Base-by-base conservation (phyloP, 2,329 filamentous ascomycete genomes). In the Periconia sp. region DNA sequence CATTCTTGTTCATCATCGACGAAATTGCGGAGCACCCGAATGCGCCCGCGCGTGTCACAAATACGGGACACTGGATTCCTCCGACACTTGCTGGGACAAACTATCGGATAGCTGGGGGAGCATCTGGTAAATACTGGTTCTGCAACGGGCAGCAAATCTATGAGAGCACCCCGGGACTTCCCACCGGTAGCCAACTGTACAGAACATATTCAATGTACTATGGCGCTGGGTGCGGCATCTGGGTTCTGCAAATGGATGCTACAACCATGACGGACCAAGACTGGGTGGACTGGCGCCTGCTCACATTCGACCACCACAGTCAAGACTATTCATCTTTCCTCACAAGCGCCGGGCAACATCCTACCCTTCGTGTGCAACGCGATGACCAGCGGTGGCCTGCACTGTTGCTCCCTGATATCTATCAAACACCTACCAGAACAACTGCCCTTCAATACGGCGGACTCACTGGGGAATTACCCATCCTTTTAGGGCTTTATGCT, bases 401-500 rank as follows among this genome's bases (percentile, higher is more conserved):
- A 1, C 46, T 61, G 48, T 49, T 66, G 2, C 28, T 68, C 2
- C 63, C 65, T 0, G 44, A 59, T 17, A 58, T 52, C 1, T 63
- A 67, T 29, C 61, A 65, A 24, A 40, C 31, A 9, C 16, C 4
- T 3, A 12, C 19, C 16, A 17, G 10, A 7, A 23, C 36, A 5
- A 28, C 28, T 9, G 32, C 37, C n/a, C 21, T 8, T n/a, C 1
- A 17, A 7, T 54, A 52, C 16, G 64, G 64, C 7, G 63, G 54
- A 0, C 33, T 71, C 3, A 57, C 32, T 10, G 66, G 68, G 4
- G 66, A 71, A 2, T 37, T 71, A 1, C 48, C 63, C 0, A 61
- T 71, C 6, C 59, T 71, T 28, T 47, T 70, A 1, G 63, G 56
- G 1, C 42, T 71, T 1, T 28, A 66, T 1, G 63, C 63, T 0